Evolutionary conservation across 768 basidiomycete species (phyloP).

Genomic region (Podaxis sp.): DNA sequence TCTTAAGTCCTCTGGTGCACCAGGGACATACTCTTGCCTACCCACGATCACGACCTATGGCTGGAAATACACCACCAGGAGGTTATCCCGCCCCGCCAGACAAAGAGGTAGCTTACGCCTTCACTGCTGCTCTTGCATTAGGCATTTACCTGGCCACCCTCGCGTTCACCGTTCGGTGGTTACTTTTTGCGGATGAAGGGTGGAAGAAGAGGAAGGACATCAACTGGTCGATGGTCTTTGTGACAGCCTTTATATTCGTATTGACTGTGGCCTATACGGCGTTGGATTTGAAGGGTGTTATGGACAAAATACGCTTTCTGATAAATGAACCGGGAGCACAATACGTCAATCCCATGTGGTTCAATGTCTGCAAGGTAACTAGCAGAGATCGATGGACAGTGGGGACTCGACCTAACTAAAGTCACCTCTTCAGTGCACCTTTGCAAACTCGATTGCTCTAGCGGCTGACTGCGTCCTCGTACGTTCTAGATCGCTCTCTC

Average conservation of each 20-base stretch:
- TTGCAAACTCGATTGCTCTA: slow-evolving; percentile 6
- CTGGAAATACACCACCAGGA: neutral
- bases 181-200: slow-evolving; percentile 5
- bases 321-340: neutral
- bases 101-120: neutral
- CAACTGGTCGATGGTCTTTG: neutral
- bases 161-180: slow-evolving; percentile 2
- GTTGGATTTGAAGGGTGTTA: neutral
- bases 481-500: neutral
- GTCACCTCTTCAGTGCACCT: neutral
- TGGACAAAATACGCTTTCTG: neutral
- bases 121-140: neutral
- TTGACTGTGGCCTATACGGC: neutral
- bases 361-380: slow-evolving; percentile 3
- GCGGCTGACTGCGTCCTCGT: slow-evolving; percentile 3
- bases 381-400: neutral
- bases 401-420: too few species aligned
- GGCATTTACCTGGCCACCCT: slow-evolving; percentile 1
- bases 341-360: slow-evolving; percentile 1
- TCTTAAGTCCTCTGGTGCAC: neutral
- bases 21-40: neutral
- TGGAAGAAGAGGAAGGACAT: slow-evolving; percentile 1
- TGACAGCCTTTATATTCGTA: slow-evolving; percentile 1
- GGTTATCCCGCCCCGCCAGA: neutral
- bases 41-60: neutral